These are phyloP conservation scores for Lepiota brunneoincarnata DNA, from an alignment of 768 basidiomycete species.

Conservation along the genomic window DNA sequence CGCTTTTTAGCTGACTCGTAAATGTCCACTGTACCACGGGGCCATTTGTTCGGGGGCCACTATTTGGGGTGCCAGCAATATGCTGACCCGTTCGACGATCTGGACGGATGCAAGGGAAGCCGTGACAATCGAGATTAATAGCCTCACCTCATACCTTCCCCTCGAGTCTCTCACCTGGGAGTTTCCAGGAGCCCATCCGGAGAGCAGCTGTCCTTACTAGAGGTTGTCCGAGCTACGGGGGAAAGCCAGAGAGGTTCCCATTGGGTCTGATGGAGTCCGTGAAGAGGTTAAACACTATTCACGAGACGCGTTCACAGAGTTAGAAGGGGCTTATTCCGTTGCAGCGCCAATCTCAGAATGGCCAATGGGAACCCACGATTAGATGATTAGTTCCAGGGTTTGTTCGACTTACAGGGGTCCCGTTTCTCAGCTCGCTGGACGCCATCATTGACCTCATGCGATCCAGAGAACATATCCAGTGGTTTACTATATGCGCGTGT, in stretches of 20 bases:
- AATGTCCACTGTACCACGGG: no score
- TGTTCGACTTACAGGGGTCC: no score
- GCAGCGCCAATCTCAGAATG: constrained; percentile 8
- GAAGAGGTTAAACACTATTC: constrained; percentile 18
- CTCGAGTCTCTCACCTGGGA: constrained; percentile 17
- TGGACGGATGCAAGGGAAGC: no score
- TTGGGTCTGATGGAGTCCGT: constrained; percentile 11
- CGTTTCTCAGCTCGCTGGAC: no score
- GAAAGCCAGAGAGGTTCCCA: constrained; percentile 4
- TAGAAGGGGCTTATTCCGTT: neutral
- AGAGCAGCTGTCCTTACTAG: constrained; percentile 2
- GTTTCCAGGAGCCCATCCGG: constrained; percentile 23
- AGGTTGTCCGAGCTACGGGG: neutral
- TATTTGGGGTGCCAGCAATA: no score
- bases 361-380: constrained; percentile 13
- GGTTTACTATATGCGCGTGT: no score
- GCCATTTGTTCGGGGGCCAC: no score
- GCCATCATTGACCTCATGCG: constrained; percentile 19
- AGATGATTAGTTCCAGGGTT: no score
- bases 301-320: constrained; percentile 7
- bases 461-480: no score
- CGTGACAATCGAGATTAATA: constrained; percentile 15
- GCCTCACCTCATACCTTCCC: neutral
- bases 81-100: no score
- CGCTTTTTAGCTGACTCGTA: no score